A percentile compares a stretch with the other conserved stretches of the same genome.
Conservation (phyloP, 306 rosid species). For the Rubus idaeus region DNA sequence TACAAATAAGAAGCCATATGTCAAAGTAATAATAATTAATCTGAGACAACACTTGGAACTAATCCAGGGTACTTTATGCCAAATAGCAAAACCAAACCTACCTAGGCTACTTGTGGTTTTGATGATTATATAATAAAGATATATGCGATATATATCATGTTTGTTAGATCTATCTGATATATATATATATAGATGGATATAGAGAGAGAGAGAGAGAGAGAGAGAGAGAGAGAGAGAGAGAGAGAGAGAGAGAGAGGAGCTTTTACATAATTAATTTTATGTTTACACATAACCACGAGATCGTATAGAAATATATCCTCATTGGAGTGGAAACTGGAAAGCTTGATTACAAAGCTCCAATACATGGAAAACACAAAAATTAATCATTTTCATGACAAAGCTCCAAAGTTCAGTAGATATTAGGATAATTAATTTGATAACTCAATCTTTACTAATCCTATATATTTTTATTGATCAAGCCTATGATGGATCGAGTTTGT, state of each 20-base stretch:
- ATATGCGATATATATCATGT: not conserved
- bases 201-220: not conserved
- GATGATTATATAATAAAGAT: not conserved
- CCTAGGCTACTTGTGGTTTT: not conserved
- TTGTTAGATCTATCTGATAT: not conserved
- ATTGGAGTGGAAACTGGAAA: slow-evolving; percentile 9
- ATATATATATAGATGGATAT: no score
- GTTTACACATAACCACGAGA: slow-evolving; percentile 3
- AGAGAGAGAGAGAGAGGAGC: not conserved
- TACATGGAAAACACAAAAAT: not conserved
- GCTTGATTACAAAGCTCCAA: not conserved
- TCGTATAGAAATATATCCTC: not conserved
- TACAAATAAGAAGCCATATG: not conserved
- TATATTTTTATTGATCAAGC: not conserved
- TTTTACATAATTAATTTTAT: not conserved
- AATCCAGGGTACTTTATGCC: not conserved
- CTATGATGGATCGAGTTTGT: not conserved
- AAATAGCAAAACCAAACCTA: not conserved
- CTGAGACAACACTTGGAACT: not conserved
- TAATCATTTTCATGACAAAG: slow-evolving; percentile 3
- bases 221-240: not conserved
- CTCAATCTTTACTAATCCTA: not conserved
- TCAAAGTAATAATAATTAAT: not conserved
- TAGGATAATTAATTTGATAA: not conserved
- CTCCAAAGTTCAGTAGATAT: not conserved